Evolutionary conservation across 306 rosid species (phyloP).

Genomic region (Cucumis melo): DNA sequence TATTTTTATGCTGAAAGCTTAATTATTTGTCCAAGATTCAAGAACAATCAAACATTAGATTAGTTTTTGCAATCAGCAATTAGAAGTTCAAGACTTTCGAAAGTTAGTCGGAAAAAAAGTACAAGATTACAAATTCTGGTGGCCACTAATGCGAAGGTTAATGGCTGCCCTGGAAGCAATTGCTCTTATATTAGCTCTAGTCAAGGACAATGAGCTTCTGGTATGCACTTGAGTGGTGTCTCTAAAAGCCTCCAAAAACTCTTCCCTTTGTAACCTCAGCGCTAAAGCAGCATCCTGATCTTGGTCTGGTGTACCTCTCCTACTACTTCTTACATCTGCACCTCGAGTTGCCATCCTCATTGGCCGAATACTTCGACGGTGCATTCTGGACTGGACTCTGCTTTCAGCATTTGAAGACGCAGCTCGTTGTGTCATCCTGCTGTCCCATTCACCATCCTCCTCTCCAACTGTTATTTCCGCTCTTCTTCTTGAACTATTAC

Average conservation of each 20-base stretch:
- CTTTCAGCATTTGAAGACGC: slow-evolving; percentile 8
- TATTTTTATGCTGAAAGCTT: neutral
- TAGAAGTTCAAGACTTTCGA: neutral
- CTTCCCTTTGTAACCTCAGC: slow-evolving; percentile 75
- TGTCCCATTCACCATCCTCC: slow-evolving; percentile 19
- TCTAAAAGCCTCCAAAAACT: slow-evolving; percentile 55
- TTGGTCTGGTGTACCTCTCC: slow-evolving; percentile 43
- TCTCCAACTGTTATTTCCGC: slow-evolving; percentile 9
- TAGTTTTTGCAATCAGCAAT: no score
- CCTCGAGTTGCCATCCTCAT: slow-evolving; percentile 12
- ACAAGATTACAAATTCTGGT: slow-evolving; percentile 7
- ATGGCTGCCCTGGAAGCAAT: slow-evolving; percentile 57
- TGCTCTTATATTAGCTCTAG: slow-evolving; percentile 56
- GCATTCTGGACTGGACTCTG: slow-evolving; percentile 5
- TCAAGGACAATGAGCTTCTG: slow-evolving; percentile 17
- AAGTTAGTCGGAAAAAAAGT: neutral
- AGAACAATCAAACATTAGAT: no score
- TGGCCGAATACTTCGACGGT: slow-evolving; percentile 4
- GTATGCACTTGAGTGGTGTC: slow-evolving; percentile 25
- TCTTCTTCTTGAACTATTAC: slow-evolving; percentile 29
- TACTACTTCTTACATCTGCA: slow-evolving; percentile 12
- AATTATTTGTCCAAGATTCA: no score
- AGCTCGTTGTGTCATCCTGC: slow-evolving; percentile 15
- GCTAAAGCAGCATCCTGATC: slow-evolving; percentile 82
- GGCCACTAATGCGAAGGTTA: slow-evolving; percentile 22